Evolutionary conservation across 331 rosid genomes (phyloP), one percentile per base, ranked within the genome.

Genomic region (Rhamnella rubrinervis): DNA sequence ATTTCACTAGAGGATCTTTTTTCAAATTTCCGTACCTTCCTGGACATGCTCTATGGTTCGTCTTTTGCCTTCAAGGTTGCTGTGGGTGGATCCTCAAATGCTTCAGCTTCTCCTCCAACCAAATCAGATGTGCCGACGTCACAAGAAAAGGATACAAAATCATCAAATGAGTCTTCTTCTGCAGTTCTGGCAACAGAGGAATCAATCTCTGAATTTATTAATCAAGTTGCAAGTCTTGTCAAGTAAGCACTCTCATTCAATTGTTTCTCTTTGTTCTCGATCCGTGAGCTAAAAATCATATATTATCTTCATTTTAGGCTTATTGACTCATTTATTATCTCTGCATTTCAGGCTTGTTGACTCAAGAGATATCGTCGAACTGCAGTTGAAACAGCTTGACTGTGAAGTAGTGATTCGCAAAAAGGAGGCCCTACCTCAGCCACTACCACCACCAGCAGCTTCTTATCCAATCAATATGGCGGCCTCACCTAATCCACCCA

Each of bases 361-460:
- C 85, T 85, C 96, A n/a, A 82, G 96, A 77, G 96, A 90, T 71
- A 87, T 90, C 59, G 85, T 78, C 26, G 96, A 90, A 83, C 72
- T 90, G 81, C 84, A 75, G 73, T 23, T 90, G 79, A 87, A 90
- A 78, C 93, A 90, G 80, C 80, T 70, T 55, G 89, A 87, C 66
- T 70, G 85, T 71, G 96, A 90, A 75, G 79, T 90, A 66, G 50
- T 70, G 18, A 90, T 90, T 55, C 82, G 89, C 51, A 90, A 90
- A 80, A 84, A 79, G 70, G 93, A 90, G 77, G 96, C 96, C 74
- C 38, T 90, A 61, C 85, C 88, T 64, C 91, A 78, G 41, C 80
- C 68, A 44, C 75, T 73, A 8, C 31, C 31, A 44, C 75, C 75
- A 8, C 1, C 31, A 44, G 73, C 75, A 8, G 68, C 85, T 78